These are phyloP conservation scores for Boletus vermiculosoides DNA, from an alignment of 768 basidiomycete species.

Conservation along the genomic window DNA sequence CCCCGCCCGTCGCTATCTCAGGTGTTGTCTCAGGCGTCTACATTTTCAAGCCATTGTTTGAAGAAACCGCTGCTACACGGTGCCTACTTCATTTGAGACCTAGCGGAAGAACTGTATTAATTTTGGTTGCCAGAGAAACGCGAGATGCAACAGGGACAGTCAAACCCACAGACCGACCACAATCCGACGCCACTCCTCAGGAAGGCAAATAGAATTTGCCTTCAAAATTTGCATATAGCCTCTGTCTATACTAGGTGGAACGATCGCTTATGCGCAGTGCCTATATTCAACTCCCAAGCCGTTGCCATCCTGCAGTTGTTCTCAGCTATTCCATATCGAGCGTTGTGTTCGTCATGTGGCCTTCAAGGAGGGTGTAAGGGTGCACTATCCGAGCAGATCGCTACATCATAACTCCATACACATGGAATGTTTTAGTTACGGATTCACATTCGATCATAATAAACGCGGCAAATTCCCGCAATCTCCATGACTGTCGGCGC, in stretches of 20 bases:
- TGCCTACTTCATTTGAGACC: slow-evolving; percentile 4
- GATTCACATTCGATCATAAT: slow-evolving; percentile 19
- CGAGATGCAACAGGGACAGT: neutral
- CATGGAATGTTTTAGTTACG: slow-evolving; percentile 2
- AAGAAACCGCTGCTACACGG: slow-evolving; percentile 13
- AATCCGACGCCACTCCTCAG: slow-evolving; percentile 1
- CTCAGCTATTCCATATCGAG: neutral
- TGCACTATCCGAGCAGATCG: slow-evolving; percentile 8
- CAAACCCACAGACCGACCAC: slow-evolving; percentile 4
- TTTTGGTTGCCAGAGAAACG: slow-evolving; percentile 12
- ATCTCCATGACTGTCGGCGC: slow-evolving; percentile 27
- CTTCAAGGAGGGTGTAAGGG: slow-evolving; percentile 11
- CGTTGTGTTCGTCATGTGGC: slow-evolving; percentile 13
- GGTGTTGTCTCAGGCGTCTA: slow-evolving; percentile 64
- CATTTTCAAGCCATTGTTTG: slow-evolving; percentile 56
- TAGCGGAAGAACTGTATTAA: neutral
- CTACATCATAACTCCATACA: slow-evolving; percentile 11
- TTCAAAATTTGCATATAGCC: neutral
- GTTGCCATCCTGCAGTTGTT: neutral
- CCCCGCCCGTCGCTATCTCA: slow-evolving; percentile 22
- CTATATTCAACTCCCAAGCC: neutral
- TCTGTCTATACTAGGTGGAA: neutral
- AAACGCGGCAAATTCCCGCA: slow-evolving; percentile 26
- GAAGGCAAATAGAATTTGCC: slow-evolving; percentile 11
- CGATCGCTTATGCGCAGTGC: neutral